phyloP scores from a whole-genome alignment of 75 land plant genomes.

The Cunninghamia lanceolata region DNA sequence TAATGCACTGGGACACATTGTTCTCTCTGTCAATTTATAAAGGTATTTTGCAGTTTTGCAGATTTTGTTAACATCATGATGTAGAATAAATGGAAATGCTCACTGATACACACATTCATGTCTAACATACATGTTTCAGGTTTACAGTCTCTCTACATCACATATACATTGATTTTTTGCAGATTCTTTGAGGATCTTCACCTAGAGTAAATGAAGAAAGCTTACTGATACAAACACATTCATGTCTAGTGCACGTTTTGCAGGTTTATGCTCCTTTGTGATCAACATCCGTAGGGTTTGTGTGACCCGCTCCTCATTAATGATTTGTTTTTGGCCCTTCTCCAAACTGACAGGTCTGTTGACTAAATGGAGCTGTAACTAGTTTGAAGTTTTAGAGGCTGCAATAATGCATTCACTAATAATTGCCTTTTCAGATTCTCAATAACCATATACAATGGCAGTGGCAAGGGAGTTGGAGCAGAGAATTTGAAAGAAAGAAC shows the following conservation, averaged over 20 bases:
- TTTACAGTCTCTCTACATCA: background rate
- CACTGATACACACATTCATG: background rate
- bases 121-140: background rate
- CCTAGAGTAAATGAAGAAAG: background rate
- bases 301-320: background rate
- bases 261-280: constrained; percentile 3
- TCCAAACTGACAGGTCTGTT: background rate
- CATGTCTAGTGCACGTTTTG: background rate
- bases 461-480: constrained; percentile 1
- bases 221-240: background rate
- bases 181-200: background rate
- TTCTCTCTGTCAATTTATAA: background rate
- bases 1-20: background rate
- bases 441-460: background rate
- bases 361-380: background rate
- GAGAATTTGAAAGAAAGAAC: background rate
- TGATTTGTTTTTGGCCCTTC: background rate
- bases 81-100: background rate
- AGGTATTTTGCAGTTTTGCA: background rate
- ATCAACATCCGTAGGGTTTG: background rate
- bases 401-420: background rate
- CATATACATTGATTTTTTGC: background rate
- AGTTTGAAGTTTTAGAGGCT: background rate
- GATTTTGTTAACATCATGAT: background rate
- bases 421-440: constrained; percentile 4